Conservation (phyloP, 495 filamentous ascomycete genomes). For the Pseudevernia furfuracea region DNA sequence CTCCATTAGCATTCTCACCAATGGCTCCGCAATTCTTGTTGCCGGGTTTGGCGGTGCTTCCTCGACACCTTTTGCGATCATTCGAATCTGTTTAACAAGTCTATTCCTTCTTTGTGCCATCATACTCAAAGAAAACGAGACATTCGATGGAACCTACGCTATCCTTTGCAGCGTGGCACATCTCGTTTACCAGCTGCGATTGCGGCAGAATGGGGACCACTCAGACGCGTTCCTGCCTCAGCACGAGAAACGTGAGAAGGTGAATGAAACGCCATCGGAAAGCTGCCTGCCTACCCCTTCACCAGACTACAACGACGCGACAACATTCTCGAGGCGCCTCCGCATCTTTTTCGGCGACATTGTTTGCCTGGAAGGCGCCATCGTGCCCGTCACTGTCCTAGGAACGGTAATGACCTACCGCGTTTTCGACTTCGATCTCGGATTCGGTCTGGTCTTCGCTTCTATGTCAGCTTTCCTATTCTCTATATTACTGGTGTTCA, state of each 20-base stretch:
- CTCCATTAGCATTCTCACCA: constrained; percentile 2
- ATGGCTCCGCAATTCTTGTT: not conserved
- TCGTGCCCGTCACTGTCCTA: not conserved
- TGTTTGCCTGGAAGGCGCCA: not conserved
- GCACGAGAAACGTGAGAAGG: not conserved
- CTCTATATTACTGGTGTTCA: not conserved
- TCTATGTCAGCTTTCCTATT: not conserved
- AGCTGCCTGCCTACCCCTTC: not conserved
- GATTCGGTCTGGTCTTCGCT: constrained; percentile 5
- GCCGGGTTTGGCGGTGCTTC: not conserved
- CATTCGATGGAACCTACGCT: not conserved
- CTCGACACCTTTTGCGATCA: not conserved
- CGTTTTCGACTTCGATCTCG: not conserved
- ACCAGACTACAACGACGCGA: not conserved
- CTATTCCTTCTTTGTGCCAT: not conserved
- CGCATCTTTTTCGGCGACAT: not conserved
- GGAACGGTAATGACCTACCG: not conserved
- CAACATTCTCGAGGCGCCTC: not conserved
- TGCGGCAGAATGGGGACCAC: not conserved
- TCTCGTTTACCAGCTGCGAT: not conserved
- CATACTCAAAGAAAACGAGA: not conserved
- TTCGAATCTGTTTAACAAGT: not conserved
- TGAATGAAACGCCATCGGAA: not conserved
- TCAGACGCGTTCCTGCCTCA: not conserved
- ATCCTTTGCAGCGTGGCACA: not conserved